These are phyloP conservation scores for Phytophthora kernoviae DNA, from an alignment of 352 stramenopile genomes.

Conservation along the genomic window DNA sequence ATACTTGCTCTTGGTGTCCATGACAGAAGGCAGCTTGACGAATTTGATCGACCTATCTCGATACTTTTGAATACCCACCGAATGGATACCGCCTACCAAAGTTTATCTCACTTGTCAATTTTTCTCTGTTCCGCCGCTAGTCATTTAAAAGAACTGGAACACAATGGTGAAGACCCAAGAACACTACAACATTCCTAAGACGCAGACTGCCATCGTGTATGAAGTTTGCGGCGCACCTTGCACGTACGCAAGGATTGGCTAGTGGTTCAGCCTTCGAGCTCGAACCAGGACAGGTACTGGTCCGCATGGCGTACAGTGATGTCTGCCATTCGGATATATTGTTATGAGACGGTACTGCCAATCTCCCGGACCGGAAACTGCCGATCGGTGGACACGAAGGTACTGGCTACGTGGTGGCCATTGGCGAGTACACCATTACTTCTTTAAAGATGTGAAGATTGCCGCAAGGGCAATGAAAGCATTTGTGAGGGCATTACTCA, in stretches of 20 bases:
- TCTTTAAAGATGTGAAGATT: conserved; percentile 34
- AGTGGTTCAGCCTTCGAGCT: not conserved
- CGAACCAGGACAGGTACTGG: not conserved
- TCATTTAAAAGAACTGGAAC: too few species aligned
- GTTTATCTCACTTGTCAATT: too few species aligned
- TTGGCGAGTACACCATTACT: conserved; percentile 27
- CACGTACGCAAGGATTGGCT: not conserved
- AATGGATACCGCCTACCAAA: too few species aligned
- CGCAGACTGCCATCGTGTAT: not conserved
- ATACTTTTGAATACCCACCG: too few species aligned
- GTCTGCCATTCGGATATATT: conserved; percentile 30
- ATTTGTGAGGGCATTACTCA: conserved; percentile 17
- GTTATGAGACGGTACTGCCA: conserved; percentile 23
- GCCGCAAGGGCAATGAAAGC: conserved; percentile 29
- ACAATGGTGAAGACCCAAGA: not conserved
- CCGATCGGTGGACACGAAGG: conserved; percentile 35
- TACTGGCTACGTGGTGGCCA: conserved; percentile 34
- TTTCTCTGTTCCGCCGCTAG: too few species aligned
- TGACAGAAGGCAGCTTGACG: too few species aligned
- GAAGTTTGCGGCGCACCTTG: not conserved
- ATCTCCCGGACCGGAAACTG: conserved; percentile 1
- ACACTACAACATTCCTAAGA: not conserved
- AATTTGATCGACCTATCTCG: too few species aligned
- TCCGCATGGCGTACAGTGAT: not conserved
- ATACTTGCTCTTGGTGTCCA: too few species aligned